phyloP scores from a whole-genome alignment of 2,329 filamentous ascomycete species.

The Aspergillus glaucus region DNA sequence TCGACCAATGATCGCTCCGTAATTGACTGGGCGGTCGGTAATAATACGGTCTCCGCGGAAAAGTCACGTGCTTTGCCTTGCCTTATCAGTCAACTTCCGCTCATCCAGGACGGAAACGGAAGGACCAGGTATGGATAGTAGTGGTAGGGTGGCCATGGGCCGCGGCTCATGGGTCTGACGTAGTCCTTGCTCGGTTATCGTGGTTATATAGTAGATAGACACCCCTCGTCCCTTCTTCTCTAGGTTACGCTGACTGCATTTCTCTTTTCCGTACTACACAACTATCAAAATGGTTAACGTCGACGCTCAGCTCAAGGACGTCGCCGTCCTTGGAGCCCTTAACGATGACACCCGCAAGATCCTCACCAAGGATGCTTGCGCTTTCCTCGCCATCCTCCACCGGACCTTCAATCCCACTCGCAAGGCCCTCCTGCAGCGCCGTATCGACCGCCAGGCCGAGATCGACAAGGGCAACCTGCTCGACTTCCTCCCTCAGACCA shows the following conservation, averaged over 20 bases:
- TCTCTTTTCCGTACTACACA: background rate
- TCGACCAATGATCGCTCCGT: no score
- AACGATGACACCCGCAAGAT: slow-evolving; percentile 80
- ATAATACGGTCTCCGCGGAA: slow-evolving; percentile 8
- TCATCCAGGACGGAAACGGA: slow-evolving; percentile 6
- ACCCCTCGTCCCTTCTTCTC: background rate
- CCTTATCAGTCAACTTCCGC: slow-evolving; percentile 9
- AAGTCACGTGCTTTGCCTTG: slow-evolving; percentile 11
- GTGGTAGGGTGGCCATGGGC: slow-evolving; percentile 9
- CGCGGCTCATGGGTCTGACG: slow-evolving; percentile 19
- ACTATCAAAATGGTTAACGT: slow-evolving; percentile 57
- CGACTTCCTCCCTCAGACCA: slow-evolving; percentile 94
- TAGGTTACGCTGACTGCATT: background rate
- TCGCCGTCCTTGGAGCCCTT: slow-evolving; percentile 75
- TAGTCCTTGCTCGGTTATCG: slow-evolving; percentile 7
- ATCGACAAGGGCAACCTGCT: slow-evolving; percentile 82
- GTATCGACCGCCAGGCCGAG: slow-evolving; percentile 80
- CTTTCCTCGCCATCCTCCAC: slow-evolving; percentile 91
- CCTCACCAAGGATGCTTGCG: slow-evolving; percentile 79
- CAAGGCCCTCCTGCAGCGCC: slow-evolving; percentile 81
- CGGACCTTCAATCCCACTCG: slow-evolving; percentile 87
- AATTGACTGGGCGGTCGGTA: no score
- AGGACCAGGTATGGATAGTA: background rate
- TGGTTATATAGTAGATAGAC: slow-evolving; percentile 3
- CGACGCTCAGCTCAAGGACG: slow-evolving; percentile 77